Conservation (phyloP, 495 filamentous ascomycete genomes). For the Pyrenula aspistea region DNA sequence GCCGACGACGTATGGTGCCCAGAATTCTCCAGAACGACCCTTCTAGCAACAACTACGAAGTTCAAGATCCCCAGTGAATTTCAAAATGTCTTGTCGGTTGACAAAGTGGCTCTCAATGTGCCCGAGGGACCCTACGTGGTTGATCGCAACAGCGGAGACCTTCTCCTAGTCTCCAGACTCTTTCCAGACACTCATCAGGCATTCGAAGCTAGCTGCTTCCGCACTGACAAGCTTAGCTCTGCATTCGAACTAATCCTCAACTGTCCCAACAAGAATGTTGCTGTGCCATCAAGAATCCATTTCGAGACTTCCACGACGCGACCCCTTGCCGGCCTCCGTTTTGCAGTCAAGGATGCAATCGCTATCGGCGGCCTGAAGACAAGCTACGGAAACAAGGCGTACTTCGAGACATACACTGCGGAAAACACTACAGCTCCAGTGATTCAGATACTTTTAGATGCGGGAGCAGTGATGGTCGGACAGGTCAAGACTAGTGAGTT, state of each 20-base stretch:
- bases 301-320: conserved; percentile 12
- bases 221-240: background rate
- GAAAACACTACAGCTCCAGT: conserved; percentile 29
- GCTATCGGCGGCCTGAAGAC: conserved; percentile 41
- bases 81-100: background rate
- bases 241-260: background rate
- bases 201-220: background rate
- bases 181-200: background rate
- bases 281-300: conserved; percentile 2
- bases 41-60: background rate
- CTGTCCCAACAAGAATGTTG: background rate
- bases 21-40: background rate
- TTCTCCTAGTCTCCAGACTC: background rate
- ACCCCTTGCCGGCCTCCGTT: conserved; percentile 25
- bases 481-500: conserved; percentile 49
- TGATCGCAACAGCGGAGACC: background rate
- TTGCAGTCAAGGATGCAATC: conserved; percentile 53
- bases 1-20: background rate
- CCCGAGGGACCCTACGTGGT: background rate
- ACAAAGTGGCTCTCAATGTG: background rate
- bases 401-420: conserved; percentile 38
- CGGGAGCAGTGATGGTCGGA: conserved; percentile 47
- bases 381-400: conserved; percentile 43
- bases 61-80: background rate
- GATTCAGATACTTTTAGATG: conserved; percentile 44